Evolutionary conservation across 768 basidiomycete genomes (phyloP).

Genomic region (Leucosporidium yakuticum): DNA sequence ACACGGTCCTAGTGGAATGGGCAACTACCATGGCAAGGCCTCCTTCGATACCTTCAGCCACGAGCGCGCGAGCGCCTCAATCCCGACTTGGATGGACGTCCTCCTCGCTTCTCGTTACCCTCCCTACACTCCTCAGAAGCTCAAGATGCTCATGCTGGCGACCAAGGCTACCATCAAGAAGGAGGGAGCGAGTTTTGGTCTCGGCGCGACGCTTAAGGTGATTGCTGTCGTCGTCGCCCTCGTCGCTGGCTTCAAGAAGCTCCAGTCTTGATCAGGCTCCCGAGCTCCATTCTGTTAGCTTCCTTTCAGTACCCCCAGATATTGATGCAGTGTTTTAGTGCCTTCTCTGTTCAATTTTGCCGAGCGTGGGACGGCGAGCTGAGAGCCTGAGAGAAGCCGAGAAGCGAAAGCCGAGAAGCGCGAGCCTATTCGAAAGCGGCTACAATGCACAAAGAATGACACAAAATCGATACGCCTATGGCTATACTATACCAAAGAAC

Average conservation of each 20-base stretch:
- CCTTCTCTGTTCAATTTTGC: too few relatives aligned
- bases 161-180: background rate
- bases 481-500: too few relatives aligned
- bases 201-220: background rate
- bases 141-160: constrained; percentile 2
- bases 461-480: too few relatives aligned
- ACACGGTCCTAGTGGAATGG: constrained; percentile 57
- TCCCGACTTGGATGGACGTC: constrained; percentile 33
- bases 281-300: too few relatives aligned
- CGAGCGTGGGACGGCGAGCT: too few relatives aligned
- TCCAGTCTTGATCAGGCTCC: too few relatives aligned
- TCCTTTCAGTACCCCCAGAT: too few relatives aligned
- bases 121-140: constrained; percentile 19
- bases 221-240: background rate
- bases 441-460: too few relatives aligned
- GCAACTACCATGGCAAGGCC: constrained; percentile 54
- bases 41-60: constrained; percentile 33
- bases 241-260: constrained; percentile 1
- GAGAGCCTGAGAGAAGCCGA: too few relatives aligned
- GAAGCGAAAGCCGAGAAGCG: too few relatives aligned
- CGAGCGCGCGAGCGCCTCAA: constrained; percentile 20
- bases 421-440: too few relatives aligned
- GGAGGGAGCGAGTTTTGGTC: background rate
- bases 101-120: constrained; percentile 29
- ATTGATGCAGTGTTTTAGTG: too few relatives aligned